These are phyloP conservation scores for Fusarium illudens DNA, from an alignment of 2,329 filamentous ascomycete species.

Conservation along the genomic window DNA sequence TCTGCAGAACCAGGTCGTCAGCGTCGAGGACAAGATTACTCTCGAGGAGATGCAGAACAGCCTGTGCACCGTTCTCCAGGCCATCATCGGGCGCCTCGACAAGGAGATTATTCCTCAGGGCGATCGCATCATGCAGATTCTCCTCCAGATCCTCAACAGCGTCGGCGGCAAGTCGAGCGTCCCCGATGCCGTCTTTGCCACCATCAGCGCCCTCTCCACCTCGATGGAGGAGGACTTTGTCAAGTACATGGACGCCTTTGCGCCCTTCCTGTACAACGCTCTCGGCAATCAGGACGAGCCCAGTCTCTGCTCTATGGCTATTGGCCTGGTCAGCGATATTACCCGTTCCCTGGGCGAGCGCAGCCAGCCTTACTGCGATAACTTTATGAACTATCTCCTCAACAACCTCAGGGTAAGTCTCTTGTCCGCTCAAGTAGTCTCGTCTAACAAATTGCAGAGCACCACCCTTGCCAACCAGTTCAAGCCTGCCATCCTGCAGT, in stretches of 20 bases:
- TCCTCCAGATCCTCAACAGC: constrained; percentile 81
- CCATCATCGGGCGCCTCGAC: constrained; percentile 90
- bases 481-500: constrained; percentile 97
- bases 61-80: constrained; percentile 87
- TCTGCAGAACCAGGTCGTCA: constrained; percentile 92
- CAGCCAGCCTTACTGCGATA: constrained; percentile 94
- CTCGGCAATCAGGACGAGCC: constrained; percentile 96
- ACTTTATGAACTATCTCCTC: constrained; percentile 97
- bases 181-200: constrained; percentile 91
- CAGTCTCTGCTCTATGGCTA: constrained; percentile 93
- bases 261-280: constrained; percentile 91
- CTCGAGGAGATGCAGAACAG: constrained; percentile 98
- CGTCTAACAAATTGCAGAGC: constrained; percentile 62
- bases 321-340: constrained; percentile 96
- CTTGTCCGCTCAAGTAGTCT: not conserved
- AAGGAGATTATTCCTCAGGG: constrained; percentile 89
- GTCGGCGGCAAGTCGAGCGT: constrained; percentile 89
- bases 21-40: constrained; percentile 94
- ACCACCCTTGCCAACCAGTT: constrained; percentile 91
- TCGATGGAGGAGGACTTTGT: constrained; percentile 91
- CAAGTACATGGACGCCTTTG: constrained; percentile 97
- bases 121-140: constrained; percentile 91
- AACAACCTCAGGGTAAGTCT: constrained; percentile 81
- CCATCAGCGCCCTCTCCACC: constrained; percentile 89
- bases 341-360: constrained; percentile 89